Base-by-base conservation (phyloP, 305 asterid genomes). In the Andrographis paniculata region DNA sequence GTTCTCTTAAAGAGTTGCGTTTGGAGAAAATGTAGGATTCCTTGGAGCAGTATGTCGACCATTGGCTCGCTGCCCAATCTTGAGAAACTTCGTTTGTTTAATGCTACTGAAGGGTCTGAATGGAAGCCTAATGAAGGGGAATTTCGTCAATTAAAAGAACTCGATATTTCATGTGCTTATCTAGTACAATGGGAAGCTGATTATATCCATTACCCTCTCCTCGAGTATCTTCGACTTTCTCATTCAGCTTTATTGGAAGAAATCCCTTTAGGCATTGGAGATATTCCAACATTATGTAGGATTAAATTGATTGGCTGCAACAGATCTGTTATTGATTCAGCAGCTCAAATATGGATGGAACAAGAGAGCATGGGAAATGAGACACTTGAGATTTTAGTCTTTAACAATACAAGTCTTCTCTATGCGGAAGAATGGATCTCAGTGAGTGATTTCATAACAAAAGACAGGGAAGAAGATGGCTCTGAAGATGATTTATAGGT, bases 101-200 rank as follows among this genome's bases (percentile, higher is more conserved):
- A 18, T 46, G 60, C 39, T 1, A 35, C 11, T 15, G 14, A 17
- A 35, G 66, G 66, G 7, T 38, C 16, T 1, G 19, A 19, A 30
- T 60, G 66, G 60, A 9, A 16, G 16, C 59, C 56, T n/a, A 14
- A 13, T n/a, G 65, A 60, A 53, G 55, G 60, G 14, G 21, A 47
- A 14, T 53, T 60, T 16, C 0, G 5, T 40, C 51, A 24, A 14
- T 48, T 60, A 5, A 52, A 52, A 48, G 33, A 5, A 27, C 33
- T 27, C 10, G 10, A 27, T 5, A 6, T 27, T 10, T 6, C 33
- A 10, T 27, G 10, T 27, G 10, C 33, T 27, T 5, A 27, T 5
- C 10, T 27, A 10, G 33, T 0, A 0, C 33, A 10, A 27, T 27
- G 33, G 33, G 33, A 10, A 27, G 33, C 33, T 27, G 33, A 27